Evolutionary conservation across 208 protist species (phyloP), one percentile per base, ranked within the genome.

Genomic region (Crithidia brevicula): DNA sequence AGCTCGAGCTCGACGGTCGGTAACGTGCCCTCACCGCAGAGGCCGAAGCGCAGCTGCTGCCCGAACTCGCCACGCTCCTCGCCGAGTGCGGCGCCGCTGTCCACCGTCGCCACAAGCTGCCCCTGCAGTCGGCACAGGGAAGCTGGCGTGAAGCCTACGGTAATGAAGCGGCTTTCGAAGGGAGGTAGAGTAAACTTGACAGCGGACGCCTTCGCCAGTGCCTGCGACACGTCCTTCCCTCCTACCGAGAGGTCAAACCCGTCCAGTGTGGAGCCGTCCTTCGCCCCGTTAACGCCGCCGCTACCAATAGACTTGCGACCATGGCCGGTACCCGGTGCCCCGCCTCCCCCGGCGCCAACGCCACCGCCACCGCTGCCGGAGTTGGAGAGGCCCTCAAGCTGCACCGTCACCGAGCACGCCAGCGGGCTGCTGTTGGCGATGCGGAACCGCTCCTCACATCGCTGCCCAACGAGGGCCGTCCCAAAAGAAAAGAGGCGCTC

Each of bases 111-210:
- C 18, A 98, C 82, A 71, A 99, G 97, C 11, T 79, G 65, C 4
- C 83, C 97, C 54, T 64, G 67, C 74, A 96, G 98, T 11, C 72
- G 73, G 52, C 91, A 72, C 52, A 99, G 78, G 13, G 79, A 61
- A 11, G 57, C 65, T 11, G 98, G 97, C 1, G 57, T 84, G 77
- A 99, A 99, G 58, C 74, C 86, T 2, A 98, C 77, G 9, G 87
- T 97, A 1, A 98, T 93, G 72, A 98, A 98, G 42, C 95, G 89
- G 72, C 96, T 96, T 77, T 99, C 98, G 70, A 98, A 98, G 9
- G 96, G 92, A 16, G 97, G 95, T 43, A 99, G 89, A 27, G 81
- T 61, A 20, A 98, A 51, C 53, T 50, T 56, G 13, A 73, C 40
- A 18, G 31, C 33, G 4, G 28, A 16, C 33, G 40, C 56, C 65